Conservation (phyloP, 768 basidiomycete species). For the Crepidotus variabilis region DNA sequence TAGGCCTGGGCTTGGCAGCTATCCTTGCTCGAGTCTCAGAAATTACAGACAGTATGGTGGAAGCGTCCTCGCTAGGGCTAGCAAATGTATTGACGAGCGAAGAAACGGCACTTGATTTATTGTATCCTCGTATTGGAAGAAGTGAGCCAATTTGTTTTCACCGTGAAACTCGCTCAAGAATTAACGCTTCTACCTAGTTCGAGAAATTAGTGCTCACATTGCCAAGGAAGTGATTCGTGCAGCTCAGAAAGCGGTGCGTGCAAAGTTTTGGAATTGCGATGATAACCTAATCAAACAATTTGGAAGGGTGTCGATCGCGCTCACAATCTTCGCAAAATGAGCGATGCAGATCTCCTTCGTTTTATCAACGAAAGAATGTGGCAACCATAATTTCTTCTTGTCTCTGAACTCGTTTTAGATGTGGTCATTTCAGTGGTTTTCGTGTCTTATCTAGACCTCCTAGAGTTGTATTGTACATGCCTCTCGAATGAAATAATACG, state of each 20-base stretch:
- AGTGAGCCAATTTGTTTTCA: conserved; percentile 31
- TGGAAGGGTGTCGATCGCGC: conserved; percentile 52
- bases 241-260: conserved; percentile 70
- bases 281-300: too few relatives aligned
- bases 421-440: neutral
- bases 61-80: conserved; percentile 80
- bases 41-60: conserved; percentile 87
- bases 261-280: neutral
- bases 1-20: conserved; percentile 74
- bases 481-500: neutral
- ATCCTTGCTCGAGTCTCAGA: conserved; percentile 64
- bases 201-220: conserved; percentile 79
- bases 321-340: conserved; percentile 48
- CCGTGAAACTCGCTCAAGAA: neutral
- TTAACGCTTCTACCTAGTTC: conserved; percentile 35
- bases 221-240: conserved; percentile 72
- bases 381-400: conserved; percentile 41
- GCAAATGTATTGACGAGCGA: conserved; percentile 68
- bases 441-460: neutral
- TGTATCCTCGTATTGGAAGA: conserved; percentile 84
- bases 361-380: conserved; percentile 71
- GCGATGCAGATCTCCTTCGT: conserved; percentile 48
- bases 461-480: too few relatives aligned
- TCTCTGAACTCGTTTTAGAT: neutral
- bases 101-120: conserved; percentile 59